Base-by-base conservation (phyloP, 2,329 filamentous ascomycete genomes). In the Gliomastix tumulicola region DNA sequence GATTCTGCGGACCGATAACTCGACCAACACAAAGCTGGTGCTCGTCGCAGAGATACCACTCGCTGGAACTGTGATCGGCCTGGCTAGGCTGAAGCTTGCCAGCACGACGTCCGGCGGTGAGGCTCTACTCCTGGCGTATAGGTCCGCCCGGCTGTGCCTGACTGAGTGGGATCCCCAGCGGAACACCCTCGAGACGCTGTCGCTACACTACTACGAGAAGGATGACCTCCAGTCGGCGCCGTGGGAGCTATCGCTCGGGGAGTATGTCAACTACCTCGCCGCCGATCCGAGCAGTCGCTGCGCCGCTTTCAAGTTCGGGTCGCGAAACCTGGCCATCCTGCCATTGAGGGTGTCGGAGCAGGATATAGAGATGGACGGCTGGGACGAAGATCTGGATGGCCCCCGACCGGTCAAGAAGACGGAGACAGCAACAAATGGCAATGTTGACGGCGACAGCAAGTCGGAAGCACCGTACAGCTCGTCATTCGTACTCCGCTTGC, bases 171-270 rank as follows among this genome's bases (percentile, higher is more conserved):
- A 97, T 56, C 80, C 87, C 8, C 79, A 84, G 55, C 79, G 78
- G 47, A 74, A 85, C 59, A 76, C 77, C 35, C 80, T 97, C 49
- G 81, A 83, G 49, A 97, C 90, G 36, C 78, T 92, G 44, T 97
- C 90, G 35, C 90, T 98, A 51, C 92, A 98, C 66, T 97, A 89
- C 69, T 98, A 97, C 63, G 92, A 98, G 60, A 86, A 92, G 57
- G 89, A 96, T 54, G 89, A 95, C 55, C 69, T 90, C 43, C 79
- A 84, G 46, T 80, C 83, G 36, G 84, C 79, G 44, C 89, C 90
- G 1, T 96, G 88, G 83, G 80, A 84, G 35, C 74, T 83, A 36
- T 76, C 83, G 38, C 65, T 94, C 51, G 79, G 77, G 55, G 77
- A 84, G 44, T 88, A 83, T 55, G 74, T 80, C 59, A 95, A 84